Base-by-base conservation (phyloP, 768 basidiomycete species). In the button mushroom (Agaricus bisporus) region DNA sequence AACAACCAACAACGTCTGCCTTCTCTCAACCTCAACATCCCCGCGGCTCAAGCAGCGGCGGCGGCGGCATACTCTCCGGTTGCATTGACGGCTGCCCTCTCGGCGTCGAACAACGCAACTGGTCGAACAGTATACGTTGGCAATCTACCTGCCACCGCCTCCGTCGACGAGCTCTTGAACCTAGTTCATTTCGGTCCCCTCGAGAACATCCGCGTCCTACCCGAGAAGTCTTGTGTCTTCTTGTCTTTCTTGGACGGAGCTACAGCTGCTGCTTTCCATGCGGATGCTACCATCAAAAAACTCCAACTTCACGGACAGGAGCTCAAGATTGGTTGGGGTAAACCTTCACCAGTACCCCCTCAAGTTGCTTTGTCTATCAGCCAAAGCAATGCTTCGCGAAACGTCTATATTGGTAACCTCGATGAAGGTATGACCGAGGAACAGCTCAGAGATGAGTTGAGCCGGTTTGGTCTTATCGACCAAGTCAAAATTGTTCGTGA, bases 401-500 rank as follows among this genome's bases (percentile, higher is more conserved):
- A 98, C 62, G 97, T 99, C 54, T 99, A 98, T 64, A 78, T 99
- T 15, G 97, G 97, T 41, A 92, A 92, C 15, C 74, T 99, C 38
- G 94, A 95, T 39, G 91, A 95, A 70, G 76, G 73, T 48, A 83
- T 85, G 74, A 95, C 91, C 1, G 97, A 98, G 74, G 90, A 95
- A 70, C 83, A 84, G 70, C 74, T 99, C 29, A 73, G 95, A 32
- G 94, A 98, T 57, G 94, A 98, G 65, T 74, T 98, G 20, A 86
- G 86, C 62, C 79, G 88, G 41, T 99, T 95, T 64, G 97, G 97
- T 18, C 76, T 95, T 26, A 98, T 99, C 62, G 97, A 99, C 70
- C 95, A 98, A 68, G 95, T 99, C 67, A 99, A 99, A 81, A 98
- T 99, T 64, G 97, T 98, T 48, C 74, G 95, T 57, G 97, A 99